Evolutionary conservation across 352 stramenopile genomes (phyloP), one percentile per base, ranked within the genome.

Genomic region (Thraustotheca clavata): DNA sequence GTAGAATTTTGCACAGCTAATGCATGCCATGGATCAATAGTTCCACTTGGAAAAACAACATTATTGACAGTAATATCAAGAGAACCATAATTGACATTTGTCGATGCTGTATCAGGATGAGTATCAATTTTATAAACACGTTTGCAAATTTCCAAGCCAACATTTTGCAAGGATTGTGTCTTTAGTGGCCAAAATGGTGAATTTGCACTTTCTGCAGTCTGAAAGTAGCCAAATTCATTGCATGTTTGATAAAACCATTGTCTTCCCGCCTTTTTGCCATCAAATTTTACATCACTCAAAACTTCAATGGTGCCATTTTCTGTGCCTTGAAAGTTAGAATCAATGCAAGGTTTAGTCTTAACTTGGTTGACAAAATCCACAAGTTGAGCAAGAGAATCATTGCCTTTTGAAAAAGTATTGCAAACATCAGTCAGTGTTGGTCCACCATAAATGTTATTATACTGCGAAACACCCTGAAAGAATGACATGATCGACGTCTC

Each of bases 201-300:
- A 24, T 62, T 69, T 3, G 54, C 35, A 47, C 76, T 88, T 18
- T 72, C 80, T 11, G 82, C 80, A 22, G 81, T 90, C 63, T 94
- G 84, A 63, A 90, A 93, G 70, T 91, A 96, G 4, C 86, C 86
- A 48, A 96, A 93, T 60, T 96, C 85, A 66, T 92, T 95, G 72
- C 87, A 96, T 20, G 85, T 94, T 67, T 94, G 83, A 62, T 89
- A 96, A 8, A 87, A 77, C 87, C 87, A 96, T 69, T 91, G 83
- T 12, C 83, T 79, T 32, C 77, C 75, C 59, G 75, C 86, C 50
- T 71, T 86, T 50, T 80, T 71, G 29, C 83, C 83, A 55, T 91
- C 80, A 49, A 91, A 91, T 41, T 74, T 71, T 20, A 74, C 67
- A 9, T 86, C 73, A 49, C 73, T 69, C 18, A 91, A 57, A 29